A percentile compares a stretch with the other conserved stretches of the same genome.
Evolutionary conservation across 1,284 basidiomycete species (phyloP).

Genomic region (Ganoderma sp.): DNA sequence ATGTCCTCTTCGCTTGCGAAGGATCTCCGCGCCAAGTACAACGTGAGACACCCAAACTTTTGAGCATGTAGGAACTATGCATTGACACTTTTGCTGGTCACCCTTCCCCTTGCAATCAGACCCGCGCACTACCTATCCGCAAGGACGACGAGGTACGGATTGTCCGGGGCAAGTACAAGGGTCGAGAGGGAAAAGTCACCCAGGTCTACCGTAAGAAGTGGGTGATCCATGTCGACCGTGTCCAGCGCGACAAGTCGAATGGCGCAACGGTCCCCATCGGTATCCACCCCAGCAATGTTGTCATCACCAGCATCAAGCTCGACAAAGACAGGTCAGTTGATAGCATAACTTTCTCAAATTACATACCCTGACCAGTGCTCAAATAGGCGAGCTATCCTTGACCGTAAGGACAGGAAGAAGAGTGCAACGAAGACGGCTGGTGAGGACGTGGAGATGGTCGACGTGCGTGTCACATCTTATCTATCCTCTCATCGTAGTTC

Average conservation of each 20-base stretch:
- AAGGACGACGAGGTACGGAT: slow-evolving; percentile 99
- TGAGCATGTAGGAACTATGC: neutral
- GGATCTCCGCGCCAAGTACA: slow-evolving; percentile 93
- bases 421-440: slow-evolving; percentile 43
- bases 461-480: slow-evolving; percentile 52
- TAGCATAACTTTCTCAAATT: neutral
- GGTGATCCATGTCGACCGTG: slow-evolving; percentile 98
- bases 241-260: slow-evolving; percentile 97
- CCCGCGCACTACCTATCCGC: slow-evolving; percentile 93
- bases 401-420: slow-evolving; percentile 82
- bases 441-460: slow-evolving; percentile 77
- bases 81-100: slow-evolving; percentile 13
- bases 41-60: slow-evolving; percentile 59
- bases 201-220: slow-evolving; percentile 99
- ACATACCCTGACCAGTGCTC: slow-evolving; percentile 1
- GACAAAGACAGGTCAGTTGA: slow-evolving; percentile 79
- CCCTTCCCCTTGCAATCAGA: slow-evolving; percentile 47
- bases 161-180: slow-evolving; percentile 96
- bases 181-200: slow-evolving; percentile 96
- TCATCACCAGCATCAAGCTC: slow-evolving; percentile 90
- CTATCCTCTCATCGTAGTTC: slow-evolving; percentile 42
- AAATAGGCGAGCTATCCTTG: slow-evolving; percentile 76
- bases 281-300: slow-evolving; percentile 97
- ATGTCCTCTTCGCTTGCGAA: slow-evolving; percentile 97
- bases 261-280: slow-evolving; percentile 94